Evolutionary conservation across 2,329 filamentous ascomycete species (phyloP).

Genomic region (Xylariomycetidae sp.): DNA sequence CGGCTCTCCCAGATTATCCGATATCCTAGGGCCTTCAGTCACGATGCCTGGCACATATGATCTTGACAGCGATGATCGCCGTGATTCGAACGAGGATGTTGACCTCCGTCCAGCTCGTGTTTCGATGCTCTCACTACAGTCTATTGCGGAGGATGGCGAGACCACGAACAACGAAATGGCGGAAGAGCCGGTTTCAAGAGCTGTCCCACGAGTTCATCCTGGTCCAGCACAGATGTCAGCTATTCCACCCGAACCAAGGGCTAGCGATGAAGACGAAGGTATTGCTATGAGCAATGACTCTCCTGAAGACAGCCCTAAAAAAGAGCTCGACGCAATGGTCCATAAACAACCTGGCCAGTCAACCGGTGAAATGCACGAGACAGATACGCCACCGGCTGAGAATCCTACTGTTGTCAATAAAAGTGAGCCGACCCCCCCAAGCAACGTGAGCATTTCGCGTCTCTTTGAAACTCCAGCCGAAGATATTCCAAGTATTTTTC

Average conservation of each 20-base stretch:
- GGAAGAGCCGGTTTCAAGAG: not conserved
- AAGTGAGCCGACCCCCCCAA: constrained; percentile 1
- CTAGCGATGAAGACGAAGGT: constrained; percentile 20
- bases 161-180: constrained; percentile 1
- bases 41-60: not conserved
- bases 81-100: not conserved
- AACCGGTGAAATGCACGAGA: not conserved
- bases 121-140: constrained; percentile 15
- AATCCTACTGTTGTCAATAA: not conserved
- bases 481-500: constrained; percentile 3
- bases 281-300: constrained; percentile 19
- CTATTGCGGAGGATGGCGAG: constrained; percentile 22
- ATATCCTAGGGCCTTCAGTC: not conserved
- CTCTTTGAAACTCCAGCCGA: too few species aligned
- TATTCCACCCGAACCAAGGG: constrained; percentile 3
- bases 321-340: constrained; percentile 1
- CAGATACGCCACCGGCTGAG: not conserved
- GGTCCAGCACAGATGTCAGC: constrained; percentile 11
- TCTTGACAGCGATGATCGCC: not conserved
- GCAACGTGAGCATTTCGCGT: too few species aligned
- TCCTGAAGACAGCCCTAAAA: too few species aligned
- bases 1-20: constrained; percentile 1
- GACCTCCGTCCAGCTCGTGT: constrained; percentile 1
- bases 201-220: constrained; percentile 8
- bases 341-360: not conserved